Evolutionary conservation across 148 eudicot species (phyloP), one percentile per base, ranked within the genome.

Genomic region (Linanthus parryae): DNA sequence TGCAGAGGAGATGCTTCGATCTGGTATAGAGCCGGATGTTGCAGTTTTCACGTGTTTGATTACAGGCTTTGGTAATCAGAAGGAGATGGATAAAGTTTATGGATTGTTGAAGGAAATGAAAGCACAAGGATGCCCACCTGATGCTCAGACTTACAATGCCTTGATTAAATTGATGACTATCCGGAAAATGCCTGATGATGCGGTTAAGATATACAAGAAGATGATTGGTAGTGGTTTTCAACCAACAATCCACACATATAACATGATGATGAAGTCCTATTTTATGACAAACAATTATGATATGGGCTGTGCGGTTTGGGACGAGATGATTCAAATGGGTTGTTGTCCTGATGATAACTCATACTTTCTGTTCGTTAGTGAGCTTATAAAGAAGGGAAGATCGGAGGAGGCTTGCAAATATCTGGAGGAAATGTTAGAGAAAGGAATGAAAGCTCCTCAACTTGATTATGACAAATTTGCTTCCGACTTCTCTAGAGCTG

Each of bases 291-390:
- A 67, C 50, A 70, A 84, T 38, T 64, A 66, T 26, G 83, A 81
- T 51, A 84, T 79, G 96, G 88, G 78, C 15, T 43, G 59, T 44
- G 81, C 74, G 7, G 77, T 82, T 66, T 92, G 96, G 94, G 83
- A 82, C 53, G 96, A 92, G 77, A 92, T 92, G 94, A 63, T 52
- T 39, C 64, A 41, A 57, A 84, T 49, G 25, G 85, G 98, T 16
- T 84, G 84, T 51, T 84, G 98, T 64, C 98, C 98, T 7, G 98
- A 87, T 57, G 98, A 87, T 40, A 87, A 77, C 52, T 62, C 90
- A 3, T 92, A 87, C 43, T 72, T 66, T 18, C 90, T 87, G 55
- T 56, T 87, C 30, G 79, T 92, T 40, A 84, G 94, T 35, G 96
- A 85, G 59, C 76, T 87, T 41, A 68, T 87, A 52, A 75, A 75